phyloP scores from a whole-genome alignment of 805 yeast species.

The Blastobotrys mokoenaii region DNA sequence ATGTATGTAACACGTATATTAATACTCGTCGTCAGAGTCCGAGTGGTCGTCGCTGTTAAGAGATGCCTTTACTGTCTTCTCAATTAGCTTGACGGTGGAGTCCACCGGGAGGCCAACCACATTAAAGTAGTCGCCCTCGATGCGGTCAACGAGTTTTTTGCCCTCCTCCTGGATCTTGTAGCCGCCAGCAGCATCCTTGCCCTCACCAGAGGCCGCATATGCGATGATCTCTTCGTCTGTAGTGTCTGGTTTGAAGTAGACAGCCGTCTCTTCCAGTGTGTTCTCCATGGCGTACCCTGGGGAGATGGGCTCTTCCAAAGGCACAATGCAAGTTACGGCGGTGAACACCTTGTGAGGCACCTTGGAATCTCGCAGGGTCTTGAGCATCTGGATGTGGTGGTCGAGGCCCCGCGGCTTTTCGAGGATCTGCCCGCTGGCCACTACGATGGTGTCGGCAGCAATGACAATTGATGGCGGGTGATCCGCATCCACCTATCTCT shows the following conservation, averaged over 20 bases:
- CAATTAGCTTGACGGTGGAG: slow-evolving; percentile 41
- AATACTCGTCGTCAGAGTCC: slow-evolving; percentile 9
- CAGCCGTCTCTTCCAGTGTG: slow-evolving; percentile 37
- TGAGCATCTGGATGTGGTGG: slow-evolving; percentile 44
- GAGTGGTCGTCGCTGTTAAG: slow-evolving; percentile 9
- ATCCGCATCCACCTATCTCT: slow-evolving; percentile 26
- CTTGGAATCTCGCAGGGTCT: slow-evolving; percentile 36
- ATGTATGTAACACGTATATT: too few species aligned
- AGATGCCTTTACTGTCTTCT: slow-evolving; percentile 9
- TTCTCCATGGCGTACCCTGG: slow-evolving; percentile 35
- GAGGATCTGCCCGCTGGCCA: slow-evolving; percentile 45
- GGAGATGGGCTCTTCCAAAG: slow-evolving; percentile 32
- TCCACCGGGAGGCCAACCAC: slow-evolving; percentile 81
- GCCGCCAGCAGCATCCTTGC: slow-evolving; percentile 83
- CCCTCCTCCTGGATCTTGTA: slow-evolving; percentile 74
- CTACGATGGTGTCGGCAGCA: slow-evolving; percentile 77
- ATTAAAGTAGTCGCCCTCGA: slow-evolving; percentile 77
- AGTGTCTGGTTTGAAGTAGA: slow-evolving; percentile 31
- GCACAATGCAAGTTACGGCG: slow-evolving; percentile 43
- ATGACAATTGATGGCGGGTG: slow-evolving; percentile 27
- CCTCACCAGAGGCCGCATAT: slow-evolving; percentile 69
- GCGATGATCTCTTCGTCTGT: slow-evolving; percentile 47
- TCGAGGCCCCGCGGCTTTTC: slow-evolving; percentile 70
- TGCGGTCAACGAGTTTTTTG: slow-evolving; percentile 43
- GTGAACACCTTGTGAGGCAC: slow-evolving; percentile 44